phyloP scores from a whole-genome alignment of 2,329 filamentous ascomycete species.

The Diaporthe eres region DNA sequence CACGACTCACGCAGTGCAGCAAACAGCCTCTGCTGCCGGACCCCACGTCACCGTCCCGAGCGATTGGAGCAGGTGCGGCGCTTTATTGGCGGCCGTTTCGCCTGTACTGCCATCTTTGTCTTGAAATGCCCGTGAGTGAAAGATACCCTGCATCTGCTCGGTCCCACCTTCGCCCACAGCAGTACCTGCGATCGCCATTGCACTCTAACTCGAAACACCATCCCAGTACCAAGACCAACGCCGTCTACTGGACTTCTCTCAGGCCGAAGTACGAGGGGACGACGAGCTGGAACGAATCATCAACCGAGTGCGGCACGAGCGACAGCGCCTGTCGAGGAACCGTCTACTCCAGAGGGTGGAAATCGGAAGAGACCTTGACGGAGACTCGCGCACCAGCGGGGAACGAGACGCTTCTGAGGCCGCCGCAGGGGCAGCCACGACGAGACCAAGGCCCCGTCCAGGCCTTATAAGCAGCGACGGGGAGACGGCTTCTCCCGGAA shows the following conservation, averaged over 20 bases:
- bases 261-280: slow-evolving; percentile 35
- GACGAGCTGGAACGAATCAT: slow-evolving; percentile 34
- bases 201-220: slow-evolving; percentile 1
- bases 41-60: slow-evolving; percentile 20
- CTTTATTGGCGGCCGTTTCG: slow-evolving; percentile 28
- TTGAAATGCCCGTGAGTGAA: slow-evolving; percentile 36
- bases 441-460: slow-evolving; percentile 23
- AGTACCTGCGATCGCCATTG: not conserved
- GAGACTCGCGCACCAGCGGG: slow-evolving; percentile 14
- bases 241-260: slow-evolving; percentile 33
- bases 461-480: not conserved
- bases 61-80: slow-evolving; percentile 25
- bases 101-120: slow-evolving; percentile 30
- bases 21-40: slow-evolving; percentile 2
- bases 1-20: slow-evolving; percentile 19
- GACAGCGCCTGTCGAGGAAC: slow-evolving; percentile 4
- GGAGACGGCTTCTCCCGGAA: slow-evolving; percentile 44
- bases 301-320: slow-evolving; percentile 19
- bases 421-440: slow-evolving; percentile 20
- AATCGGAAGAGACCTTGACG: slow-evolving; percentile 13
- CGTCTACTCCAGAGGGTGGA: slow-evolving; percentile 25
- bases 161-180: slow-evolving; percentile 6
- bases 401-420: slow-evolving; percentile 39
- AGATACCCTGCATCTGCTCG: slow-evolving; percentile 9
- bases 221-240: slow-evolving; percentile 29